Evolutionary conservation across 78 protist genomes (phyloP), one percentile per base, ranked within the genome.

Genomic region (Polysphondylium violaceum): DNA sequence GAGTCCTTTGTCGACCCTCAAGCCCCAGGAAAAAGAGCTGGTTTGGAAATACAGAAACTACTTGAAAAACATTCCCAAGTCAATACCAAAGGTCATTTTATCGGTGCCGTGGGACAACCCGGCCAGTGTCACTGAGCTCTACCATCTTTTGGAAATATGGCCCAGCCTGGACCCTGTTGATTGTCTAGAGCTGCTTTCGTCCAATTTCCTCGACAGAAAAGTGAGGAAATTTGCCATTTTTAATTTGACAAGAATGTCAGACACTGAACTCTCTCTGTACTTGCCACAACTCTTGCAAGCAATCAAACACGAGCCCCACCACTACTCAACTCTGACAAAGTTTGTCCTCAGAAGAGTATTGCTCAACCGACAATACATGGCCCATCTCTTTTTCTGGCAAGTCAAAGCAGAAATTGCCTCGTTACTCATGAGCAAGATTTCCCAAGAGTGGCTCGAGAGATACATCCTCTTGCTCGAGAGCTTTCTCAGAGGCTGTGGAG

Each of bases 271-370:
- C 31, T 65, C 5, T 3, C 51, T 65, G 36, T 96, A 67, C 35
- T 73, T 97, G n/a, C 95, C 94, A 31, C 98, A 97, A 76, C 72
- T 97, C 1, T 89, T 95, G 2, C 97, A 96, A 61, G 93, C 92
- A 21, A 64, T 97, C 44, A 97, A 97, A 69, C 95, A 95, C 74
- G 99, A 97, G 76, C 53, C 92, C 2, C 64, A 94, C 74, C 98
- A 96, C 53, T 85, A 95, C 63, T 83, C 94, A 0, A 53, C 97
- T n/a, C 93, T 97, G 7, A 85, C 96, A 2, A 83, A 95, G 29
- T 94, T 96, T 38, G 44, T 97, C 38, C 60, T 97, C 40, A 40
- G 85, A 4, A 72, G 99, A 3, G 96, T 96, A 9, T 76, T 96
- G 14, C 8, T 43, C 21, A 60, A 27, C 58, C 67, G 95, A 1